These are phyloP conservation scores for Aciculoconidium aculeatum DNA, from an alignment of 805 yeast species.

Conservation along the genomic window DNA sequence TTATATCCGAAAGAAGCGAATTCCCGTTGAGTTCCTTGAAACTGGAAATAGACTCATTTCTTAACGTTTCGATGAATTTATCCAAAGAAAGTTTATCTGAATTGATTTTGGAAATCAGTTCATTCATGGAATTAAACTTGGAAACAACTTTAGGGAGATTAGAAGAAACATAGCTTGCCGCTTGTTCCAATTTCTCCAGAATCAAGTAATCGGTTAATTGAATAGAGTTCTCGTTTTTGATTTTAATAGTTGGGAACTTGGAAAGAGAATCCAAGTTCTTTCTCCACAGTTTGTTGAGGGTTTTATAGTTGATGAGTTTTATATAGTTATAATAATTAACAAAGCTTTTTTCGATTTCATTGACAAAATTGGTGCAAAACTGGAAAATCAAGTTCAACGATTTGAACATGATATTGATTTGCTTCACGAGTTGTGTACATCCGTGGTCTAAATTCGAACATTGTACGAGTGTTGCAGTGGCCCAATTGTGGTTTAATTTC, in stretches of 20 bases:
- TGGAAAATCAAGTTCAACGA: conserved; percentile 43
- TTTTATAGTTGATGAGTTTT: conserved; percentile 34
- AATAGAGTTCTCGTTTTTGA: conserved; percentile 21
- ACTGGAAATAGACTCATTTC: conserved; percentile 29
- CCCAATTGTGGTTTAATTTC: conserved; percentile 49
- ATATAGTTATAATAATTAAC: conserved; percentile 31
- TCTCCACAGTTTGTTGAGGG: conserved; percentile 34
- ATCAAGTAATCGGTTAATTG: conserved; percentile 29
- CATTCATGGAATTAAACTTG: conserved; percentile 27
- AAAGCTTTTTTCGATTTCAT: conserved; percentile 44
- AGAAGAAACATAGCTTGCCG: conserved; percentile 23
- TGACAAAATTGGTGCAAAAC: conserved; percentile 43
- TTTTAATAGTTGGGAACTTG: conserved; percentile 30
- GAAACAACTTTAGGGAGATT: conserved; percentile 26
- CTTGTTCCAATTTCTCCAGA: conserved; percentile 17
- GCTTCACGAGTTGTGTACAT: conserved; percentile 21
- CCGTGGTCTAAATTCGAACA: conserved; percentile 26
- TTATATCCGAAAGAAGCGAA: conserved; percentile 5
- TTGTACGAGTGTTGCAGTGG: conserved; percentile 41
- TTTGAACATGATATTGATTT: conserved; percentile 38
- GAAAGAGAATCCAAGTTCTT: conserved; percentile 29
- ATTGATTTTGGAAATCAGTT: conserved; percentile 31
- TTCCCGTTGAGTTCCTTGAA: conserved; percentile 16
- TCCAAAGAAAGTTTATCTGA: conserved; percentile 33
- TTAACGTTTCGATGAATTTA: conserved; percentile 34